These are phyloP conservation scores for Cyamopsis tetragonoloba DNA, from an alignment of 306 rosid genomes.

Conservation along the genomic window DNA sequence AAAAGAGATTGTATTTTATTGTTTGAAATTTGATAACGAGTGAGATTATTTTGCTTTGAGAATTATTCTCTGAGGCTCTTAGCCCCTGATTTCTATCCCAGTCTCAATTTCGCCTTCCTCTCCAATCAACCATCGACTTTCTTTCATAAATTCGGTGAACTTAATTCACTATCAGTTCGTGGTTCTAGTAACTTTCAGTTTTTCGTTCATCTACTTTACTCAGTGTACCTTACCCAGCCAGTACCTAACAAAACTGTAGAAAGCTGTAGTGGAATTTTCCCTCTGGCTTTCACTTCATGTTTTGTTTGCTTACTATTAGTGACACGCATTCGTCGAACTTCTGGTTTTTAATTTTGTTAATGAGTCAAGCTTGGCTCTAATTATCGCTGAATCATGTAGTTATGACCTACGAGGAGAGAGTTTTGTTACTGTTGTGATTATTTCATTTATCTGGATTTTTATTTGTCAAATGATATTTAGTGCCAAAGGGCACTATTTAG, in stretches of 20 bases:
- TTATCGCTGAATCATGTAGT: neutral
- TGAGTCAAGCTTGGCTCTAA: neutral
- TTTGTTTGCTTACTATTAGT: neutral
- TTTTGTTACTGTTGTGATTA: neutral
- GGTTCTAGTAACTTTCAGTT: neutral
- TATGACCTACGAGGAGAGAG: neutral
- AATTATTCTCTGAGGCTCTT: constrained; percentile 27
- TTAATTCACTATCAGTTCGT: neutral
- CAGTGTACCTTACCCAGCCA: neutral
- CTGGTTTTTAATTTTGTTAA: neutral
- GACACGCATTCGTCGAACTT: neutral
- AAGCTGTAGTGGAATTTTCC: neutral
- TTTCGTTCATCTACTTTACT: constrained; percentile 3
- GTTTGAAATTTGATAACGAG: neutral
- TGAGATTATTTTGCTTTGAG: neutral
- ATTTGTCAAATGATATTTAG: no score
- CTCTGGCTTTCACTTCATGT: neutral
- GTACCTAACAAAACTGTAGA: neutral
- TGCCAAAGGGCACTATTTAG: no score
- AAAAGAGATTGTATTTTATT: neutral
- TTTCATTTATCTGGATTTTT: constrained; percentile 3
- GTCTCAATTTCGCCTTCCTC: constrained; percentile 8
- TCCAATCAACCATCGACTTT: constrained; percentile 16
- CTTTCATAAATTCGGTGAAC: neutral
- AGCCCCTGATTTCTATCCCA: neutral